Evolutionary conservation across 768 basidiomycete genomes (phyloP).

Genomic region (Sutorius australiensis): DNA sequence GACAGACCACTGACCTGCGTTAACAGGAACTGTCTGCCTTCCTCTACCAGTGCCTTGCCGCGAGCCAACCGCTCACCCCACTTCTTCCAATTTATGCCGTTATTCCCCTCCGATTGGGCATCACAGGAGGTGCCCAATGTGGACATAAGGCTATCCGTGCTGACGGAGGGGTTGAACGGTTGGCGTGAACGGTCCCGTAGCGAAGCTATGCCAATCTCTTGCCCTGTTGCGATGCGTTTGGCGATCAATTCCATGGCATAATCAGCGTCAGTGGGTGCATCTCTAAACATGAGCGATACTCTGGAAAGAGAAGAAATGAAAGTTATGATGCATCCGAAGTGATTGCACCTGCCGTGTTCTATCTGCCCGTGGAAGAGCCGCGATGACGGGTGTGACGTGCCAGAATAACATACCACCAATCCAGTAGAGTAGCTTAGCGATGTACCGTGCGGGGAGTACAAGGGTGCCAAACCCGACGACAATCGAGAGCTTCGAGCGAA

Average conservation of each 20-base stretch:
- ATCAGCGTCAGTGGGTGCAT: conserved; percentile 64
- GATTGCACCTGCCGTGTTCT: conserved; percentile 39
- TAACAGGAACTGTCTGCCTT: conserved; percentile 39
- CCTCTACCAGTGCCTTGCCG: conserved; percentile 43
- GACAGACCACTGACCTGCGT: conserved; percentile 31
- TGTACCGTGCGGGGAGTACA: conserved; percentile 46
- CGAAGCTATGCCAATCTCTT: conserved; percentile 40
- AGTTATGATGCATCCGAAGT: neutral
- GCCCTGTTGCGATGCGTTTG: conserved; percentile 52
- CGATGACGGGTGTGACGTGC: conserved; percentile 58
- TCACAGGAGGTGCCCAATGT: neutral
- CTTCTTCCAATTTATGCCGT: conserved; percentile 51
- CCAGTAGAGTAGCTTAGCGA: conserved; percentile 47
- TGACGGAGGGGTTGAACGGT: conserved; percentile 12
- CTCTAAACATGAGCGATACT: conserved; percentile 43
- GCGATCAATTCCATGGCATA: conserved; percentile 70
- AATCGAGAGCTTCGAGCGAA: conserved; percentile 33
- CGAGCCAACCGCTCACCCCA: conserved; percentile 47
- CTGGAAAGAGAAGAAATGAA: conserved; percentile 30
- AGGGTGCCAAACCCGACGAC: conserved; percentile 37
- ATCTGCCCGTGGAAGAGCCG: conserved; percentile 45
- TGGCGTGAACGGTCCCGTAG: conserved; percentile 17
- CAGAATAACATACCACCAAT: conserved; percentile 53
- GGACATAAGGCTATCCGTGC: conserved; percentile 1
- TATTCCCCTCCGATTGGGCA: conserved; percentile 5